Evolutionary conservation across 2,329 filamentous ascomycete species (phyloP), one percentile per base, ranked within the genome.

Genomic region (Phaeoacremonium minimum): DNA sequence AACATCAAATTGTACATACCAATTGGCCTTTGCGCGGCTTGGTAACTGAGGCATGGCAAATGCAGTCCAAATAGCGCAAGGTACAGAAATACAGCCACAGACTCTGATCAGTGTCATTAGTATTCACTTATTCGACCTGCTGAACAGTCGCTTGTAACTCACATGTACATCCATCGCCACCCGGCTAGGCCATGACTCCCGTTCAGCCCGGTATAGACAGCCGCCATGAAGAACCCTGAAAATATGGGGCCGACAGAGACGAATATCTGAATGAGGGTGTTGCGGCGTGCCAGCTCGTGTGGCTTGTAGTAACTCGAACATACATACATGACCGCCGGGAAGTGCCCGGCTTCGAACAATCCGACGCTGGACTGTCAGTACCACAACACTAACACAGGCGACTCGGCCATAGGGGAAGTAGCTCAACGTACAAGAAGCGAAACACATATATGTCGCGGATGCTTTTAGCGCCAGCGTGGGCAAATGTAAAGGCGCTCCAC

Each of bases 221-320:
- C n/a, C n/a, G n/a, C n/a, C n/a, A n/a, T n/a, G n/a, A n/a, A n/a
- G n/a, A n/a, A n/a, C n/a, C 46, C 52, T 0, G 51, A 53, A 18
- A 55, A 55, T 0, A 53, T 34, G 0, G 52, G 52, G 0, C 51
- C 52, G 6, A 54, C 48, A 1, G 42, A 43, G 14, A 45, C 47
- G 20, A 53, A 55, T 4, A 55, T 33, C 13, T 54, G 52, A 5
- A 55, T 55, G 17, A 55, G n/a, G 1, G 50, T 38, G 33, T 54
- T 55, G 33, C 52, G 52, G 2, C 52, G 46, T 9, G 52, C 52
- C 13, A 55, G 41, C 35, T 55, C 52, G 18, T 55, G 50, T 7
- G 52, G 52, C 35, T 53, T 53, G 46, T 53, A 52, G 39, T 55
- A 54, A 38, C 51, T 53, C 20, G 52, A 55, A 36, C 47, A 50